Evolutionary conservation across 2,329 filamentous ascomycete genomes (phyloP), one percentile per base, ranked within the genome.

Genomic region (Grosmannia serpens): DNA sequence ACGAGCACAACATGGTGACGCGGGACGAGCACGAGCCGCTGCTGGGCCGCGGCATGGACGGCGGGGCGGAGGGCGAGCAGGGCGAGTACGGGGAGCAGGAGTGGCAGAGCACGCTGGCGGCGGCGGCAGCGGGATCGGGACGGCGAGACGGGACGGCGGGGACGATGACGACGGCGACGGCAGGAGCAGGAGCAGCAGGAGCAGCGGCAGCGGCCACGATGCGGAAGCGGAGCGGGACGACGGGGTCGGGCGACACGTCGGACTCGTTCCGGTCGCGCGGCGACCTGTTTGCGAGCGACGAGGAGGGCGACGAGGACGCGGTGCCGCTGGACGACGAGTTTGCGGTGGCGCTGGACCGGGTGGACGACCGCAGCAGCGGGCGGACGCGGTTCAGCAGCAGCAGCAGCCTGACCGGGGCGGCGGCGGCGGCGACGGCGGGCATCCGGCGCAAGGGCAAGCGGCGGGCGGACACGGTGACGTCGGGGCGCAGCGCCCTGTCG

Each of bases 281-380:
- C 2, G 92, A 97, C 71, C 75, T 97, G 15, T 94, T 96, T 64
- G 90, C 90, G 0, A 96, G 91, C 66, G 91, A 95, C 62, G 83
- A 80, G 53, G 83, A 86, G 66, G 90, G 91, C 57, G 90, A 95
- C 62, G 91, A 95, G 69, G 92, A 97, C 71, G 92, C 92, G 1
- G 83, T 96, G n/a, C 89, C 91, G 15, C 74, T 97, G 22, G 89
- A 92, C 65, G 92, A 96, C 68, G 91, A 96, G 67, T 95, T 97
- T 65, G 89, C 91, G 3, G 85, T 95, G 69, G 84, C 85, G 3
- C 77, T 96, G 61, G 86, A 91, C 61, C 82, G 87, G 56, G 83
- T 87, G 63, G 90, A 94, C n/a, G 90, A 94, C 66, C 80, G 81
- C 52, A 86, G 85, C 64, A 91, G 87, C 65, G 82, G 79, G 52